A percentile compares a stretch with the other conserved stretches of the same genome.
phyloP scores from a whole-genome alignment of 2,329 filamentous ascomycete species.

The Aspergillus calidoustus region DNA sequence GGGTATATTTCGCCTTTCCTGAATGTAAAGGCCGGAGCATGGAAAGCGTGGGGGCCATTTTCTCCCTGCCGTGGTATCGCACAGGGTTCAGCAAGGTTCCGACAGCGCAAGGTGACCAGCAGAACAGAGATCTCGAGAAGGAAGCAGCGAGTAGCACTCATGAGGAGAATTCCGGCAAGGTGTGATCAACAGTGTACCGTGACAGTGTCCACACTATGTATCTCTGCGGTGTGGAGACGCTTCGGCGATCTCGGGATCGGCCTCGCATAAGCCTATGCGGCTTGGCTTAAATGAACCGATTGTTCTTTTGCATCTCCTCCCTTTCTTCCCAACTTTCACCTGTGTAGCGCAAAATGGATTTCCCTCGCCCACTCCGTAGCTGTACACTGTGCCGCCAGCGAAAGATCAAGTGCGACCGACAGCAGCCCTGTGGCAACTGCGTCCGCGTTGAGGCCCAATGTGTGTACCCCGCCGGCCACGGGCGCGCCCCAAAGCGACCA shows the following conservation, averaged over 20 bases:
- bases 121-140: conserved; percentile 5
- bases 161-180: conserved; percentile 1
- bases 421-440: conserved; percentile 51
- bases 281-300: background rate
- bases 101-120: no score
- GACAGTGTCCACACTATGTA: background rate
- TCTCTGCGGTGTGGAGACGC: background rate
- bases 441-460: conserved; percentile 42
- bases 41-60: conserved; percentile 20
- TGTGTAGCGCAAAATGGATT: background rate
- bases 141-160: background rate
- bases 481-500: conserved; percentile 27
- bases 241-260: conserved; percentile 6
- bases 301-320: background rate
- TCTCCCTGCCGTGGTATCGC: conserved; percentile 24
- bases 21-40: conserved; percentile 26
- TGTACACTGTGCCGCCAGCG: conserved; percentile 44
- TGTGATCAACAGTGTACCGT: background rate
- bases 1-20: conserved; percentile 26
- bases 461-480: conserved; percentile 33
- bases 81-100: conserved; percentile 18
- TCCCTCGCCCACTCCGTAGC: conserved; percentile 11
- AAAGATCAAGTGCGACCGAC: conserved; percentile 51
- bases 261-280: conserved; percentile 21
- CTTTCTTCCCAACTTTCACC: background rate